Conservation (phyloP, 2,329 filamentous ascomycete genomes). For the Cordyceps militaris region DNA sequence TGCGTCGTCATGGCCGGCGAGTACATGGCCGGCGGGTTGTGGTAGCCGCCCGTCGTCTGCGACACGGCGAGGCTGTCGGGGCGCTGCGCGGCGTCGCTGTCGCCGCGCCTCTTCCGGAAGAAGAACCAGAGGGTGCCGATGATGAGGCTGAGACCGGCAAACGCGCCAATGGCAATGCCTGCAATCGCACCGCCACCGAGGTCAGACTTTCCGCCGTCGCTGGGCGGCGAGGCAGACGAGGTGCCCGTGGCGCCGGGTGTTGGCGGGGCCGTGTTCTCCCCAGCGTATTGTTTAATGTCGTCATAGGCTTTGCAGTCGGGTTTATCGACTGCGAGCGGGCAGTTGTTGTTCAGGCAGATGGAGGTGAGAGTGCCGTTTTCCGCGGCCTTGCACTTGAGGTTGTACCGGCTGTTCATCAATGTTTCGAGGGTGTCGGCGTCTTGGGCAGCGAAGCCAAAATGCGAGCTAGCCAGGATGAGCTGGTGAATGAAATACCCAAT, state of each 20-base stretch:
- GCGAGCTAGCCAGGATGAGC: slow-evolving; percentile 19
- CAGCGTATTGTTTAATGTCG: slow-evolving; percentile 16
- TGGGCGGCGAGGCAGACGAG: not conserved
- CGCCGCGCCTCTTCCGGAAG: not conserved
- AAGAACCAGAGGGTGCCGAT: not conserved
- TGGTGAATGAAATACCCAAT: slow-evolving; percentile 27
- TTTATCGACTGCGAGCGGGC: slow-evolving; percentile 21
- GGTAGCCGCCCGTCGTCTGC: not conserved
- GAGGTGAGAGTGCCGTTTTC: slow-evolving; percentile 19
- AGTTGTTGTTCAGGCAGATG: slow-evolving; percentile 22
- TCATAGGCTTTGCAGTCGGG: slow-evolving; percentile 23
- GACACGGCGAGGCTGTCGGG: not conserved
- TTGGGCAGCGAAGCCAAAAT: slow-evolving; percentile 23
- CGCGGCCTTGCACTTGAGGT: slow-evolving; percentile 22
- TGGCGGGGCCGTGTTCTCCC: not conserved
- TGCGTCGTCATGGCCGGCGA: slow-evolving; percentile 7
- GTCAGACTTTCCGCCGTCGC: not conserved
- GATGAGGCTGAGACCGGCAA: not conserved
- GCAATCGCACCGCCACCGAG: slow-evolving; percentile 7
- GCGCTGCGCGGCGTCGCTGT: not conserved
- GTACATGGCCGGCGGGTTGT: not conserved
- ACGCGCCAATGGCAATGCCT: not conserved
- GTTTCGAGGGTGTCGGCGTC: slow-evolving; percentile 19
- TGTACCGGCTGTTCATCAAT: slow-evolving; percentile 23
- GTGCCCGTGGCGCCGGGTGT: not conserved